Conservation (phyloP, 441 rosid genomes). For the Erodium moschatum region DNA sequence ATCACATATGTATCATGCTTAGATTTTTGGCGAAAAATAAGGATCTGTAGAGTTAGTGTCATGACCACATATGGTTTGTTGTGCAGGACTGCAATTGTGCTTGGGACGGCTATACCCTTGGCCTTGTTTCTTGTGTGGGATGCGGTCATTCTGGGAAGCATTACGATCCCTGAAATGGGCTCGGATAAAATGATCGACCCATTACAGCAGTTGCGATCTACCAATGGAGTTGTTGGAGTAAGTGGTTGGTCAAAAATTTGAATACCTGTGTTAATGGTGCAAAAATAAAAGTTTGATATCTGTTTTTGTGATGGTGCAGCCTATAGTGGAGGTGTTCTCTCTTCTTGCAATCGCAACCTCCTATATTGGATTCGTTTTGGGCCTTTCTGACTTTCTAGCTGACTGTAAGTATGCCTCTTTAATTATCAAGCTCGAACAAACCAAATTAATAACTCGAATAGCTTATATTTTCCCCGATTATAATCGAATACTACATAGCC, state of each 20-base stretch:
- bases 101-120: slow-evolving; percentile 83
- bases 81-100: slow-evolving; percentile 65
- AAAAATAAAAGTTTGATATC: background rate
- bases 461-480: no score
- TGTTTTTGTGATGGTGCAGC: slow-evolving; percentile 40
- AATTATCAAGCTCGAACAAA: no score
- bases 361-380: slow-evolving; percentile 73
- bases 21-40: background rate
- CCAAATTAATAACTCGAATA: no score
- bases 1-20: background rate
- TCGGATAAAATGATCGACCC: slow-evolving; percentile 55
- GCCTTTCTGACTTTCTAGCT: slow-evolving; percentile 82
- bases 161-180: slow-evolving; percentile 35
- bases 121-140: slow-evolving; percentile 85
- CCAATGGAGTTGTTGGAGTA: slow-evolving; percentile 63
- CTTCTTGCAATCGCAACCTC: slow-evolving; percentile 87
- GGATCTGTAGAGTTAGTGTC: background rate
- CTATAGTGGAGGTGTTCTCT: slow-evolving; percentile 71
- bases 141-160: slow-evolving; percentile 76
- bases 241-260: slow-evolving; percentile 18
- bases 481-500: no score
- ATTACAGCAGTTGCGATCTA: slow-evolving; percentile 57
- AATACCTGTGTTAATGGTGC: background rate
- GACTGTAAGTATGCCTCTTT: slow-evolving; percentile 50
- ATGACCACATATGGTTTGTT: no score